Percentiles rank a stretch among this genome's conserved stretches.
Conservation (phyloP, 495 filamentous ascomycete species). For the Neurospora sp. region DNA sequence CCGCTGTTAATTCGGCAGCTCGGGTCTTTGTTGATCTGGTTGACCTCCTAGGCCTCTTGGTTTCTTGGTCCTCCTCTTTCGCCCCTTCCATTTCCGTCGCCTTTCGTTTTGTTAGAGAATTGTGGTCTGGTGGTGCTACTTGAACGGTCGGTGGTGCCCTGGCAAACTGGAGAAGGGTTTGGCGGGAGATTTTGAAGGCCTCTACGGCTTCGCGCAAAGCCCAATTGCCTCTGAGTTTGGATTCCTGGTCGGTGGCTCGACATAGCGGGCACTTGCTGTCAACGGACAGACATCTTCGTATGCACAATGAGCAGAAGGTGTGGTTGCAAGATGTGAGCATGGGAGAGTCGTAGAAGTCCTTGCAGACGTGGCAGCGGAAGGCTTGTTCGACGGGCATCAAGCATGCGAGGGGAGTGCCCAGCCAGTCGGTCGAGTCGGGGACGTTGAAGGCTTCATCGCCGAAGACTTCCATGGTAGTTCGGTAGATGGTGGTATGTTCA, state of each 20-base stretch:
- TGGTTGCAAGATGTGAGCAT: constrained; percentile 93
- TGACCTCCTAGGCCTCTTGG: constrained; percentile 38
- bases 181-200: constrained; percentile 56
- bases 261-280: constrained; percentile 86
- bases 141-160: constrained; percentile 23
- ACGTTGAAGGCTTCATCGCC: constrained; percentile 43
- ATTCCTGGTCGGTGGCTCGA: constrained; percentile 63
- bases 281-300: constrained; percentile 66
- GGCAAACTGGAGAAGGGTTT: constrained; percentile 51
- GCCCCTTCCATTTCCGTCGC: constrained; percentile 36
- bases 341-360: constrained; percentile 88
- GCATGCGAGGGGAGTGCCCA: constrained; percentile 60
- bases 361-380: constrained; percentile 92
- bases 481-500: too few relatives aligned
- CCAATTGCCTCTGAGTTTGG: constrained; percentile 74
- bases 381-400: constrained; percentile 72
- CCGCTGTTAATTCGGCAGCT: constrained; percentile 23
- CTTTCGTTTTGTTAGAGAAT: constrained; percentile 38
- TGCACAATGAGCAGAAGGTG: constrained; percentile 94
- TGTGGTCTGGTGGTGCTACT: not conserved
- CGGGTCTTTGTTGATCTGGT: constrained; percentile 31
- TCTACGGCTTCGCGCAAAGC: constrained; percentile 77
- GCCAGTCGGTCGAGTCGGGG: constrained; percentile 89
- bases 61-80: constrained; percentile 15
- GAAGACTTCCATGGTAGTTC: constrained; percentile 15